Evolutionary conservation across 2,329 filamentous ascomycete genomes (phyloP).

Genomic region (Colletotrichum acutatum): DNA sequence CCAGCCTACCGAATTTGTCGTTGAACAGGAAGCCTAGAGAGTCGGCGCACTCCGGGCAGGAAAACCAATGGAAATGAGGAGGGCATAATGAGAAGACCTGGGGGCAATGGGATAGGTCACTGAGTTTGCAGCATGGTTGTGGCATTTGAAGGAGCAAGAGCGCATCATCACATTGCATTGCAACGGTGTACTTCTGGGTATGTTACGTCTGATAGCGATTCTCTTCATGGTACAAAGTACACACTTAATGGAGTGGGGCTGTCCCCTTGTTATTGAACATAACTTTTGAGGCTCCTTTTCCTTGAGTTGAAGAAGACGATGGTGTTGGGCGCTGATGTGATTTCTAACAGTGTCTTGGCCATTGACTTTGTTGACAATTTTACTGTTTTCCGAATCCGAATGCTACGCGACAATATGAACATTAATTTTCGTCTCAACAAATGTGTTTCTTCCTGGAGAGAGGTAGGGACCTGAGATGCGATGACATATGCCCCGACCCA

Average conservation of each 20-base stretch:
- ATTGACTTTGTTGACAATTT: not conserved
- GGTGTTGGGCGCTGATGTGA: slow-evolving; percentile 3
- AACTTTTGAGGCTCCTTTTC: slow-evolving; percentile 7
- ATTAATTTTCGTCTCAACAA: no score
- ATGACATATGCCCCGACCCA: no score
- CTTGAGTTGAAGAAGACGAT: slow-evolving; percentile 20
- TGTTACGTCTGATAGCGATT: not conserved
- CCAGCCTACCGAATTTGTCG: slow-evolving; percentile 42
- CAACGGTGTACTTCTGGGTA: slow-evolving; percentile 23
- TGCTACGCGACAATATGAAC: no score
- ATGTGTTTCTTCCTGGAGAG: no score
- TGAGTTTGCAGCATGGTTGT: not conserved
- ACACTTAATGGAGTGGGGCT: slow-evolving; percentile 5
- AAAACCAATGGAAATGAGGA: slow-evolving; percentile 14
- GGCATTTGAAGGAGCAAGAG: not conserved
- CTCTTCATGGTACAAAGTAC: not conserved
- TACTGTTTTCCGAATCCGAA: no score
- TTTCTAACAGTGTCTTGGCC: no score
- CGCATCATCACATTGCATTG: slow-evolving; percentile 26
- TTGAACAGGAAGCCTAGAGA: slow-evolving; percentile 36
- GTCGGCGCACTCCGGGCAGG: not conserved
- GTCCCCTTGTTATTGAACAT: not conserved
- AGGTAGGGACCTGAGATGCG: no score
- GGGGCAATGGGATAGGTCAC: not conserved
- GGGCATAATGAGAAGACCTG: not conserved